Percentiles rank a stretch among this genome's conserved stretches.
phyloP scores from a whole-genome alignment of 768 basidiomycete genomes.

The Psilocybe cyanescens region DNA sequence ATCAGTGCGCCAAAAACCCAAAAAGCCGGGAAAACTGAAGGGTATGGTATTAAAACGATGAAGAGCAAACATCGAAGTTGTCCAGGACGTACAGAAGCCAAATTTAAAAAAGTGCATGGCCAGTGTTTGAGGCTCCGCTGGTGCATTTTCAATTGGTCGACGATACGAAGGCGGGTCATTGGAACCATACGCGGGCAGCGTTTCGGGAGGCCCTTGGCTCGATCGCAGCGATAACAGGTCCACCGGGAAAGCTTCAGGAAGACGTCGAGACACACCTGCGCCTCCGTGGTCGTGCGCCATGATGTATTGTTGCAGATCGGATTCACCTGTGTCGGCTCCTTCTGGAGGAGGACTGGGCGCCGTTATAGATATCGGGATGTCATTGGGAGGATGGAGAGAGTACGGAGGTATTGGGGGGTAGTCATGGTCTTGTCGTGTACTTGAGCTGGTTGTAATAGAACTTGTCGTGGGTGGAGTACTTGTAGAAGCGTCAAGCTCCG shows the following conservation, averaged over 20 bases:
- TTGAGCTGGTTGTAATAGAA: background rate
- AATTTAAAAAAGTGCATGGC: conserved; percentile 20
- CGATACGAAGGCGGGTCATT: conserved; percentile 22
- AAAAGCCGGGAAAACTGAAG: conserved; percentile 20
- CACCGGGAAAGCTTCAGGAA: conserved; percentile 18
- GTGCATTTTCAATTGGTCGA: conserved; percentile 3
- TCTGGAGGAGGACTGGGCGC: background rate
- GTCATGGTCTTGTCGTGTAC: background rate
- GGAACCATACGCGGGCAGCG: conserved; percentile 20
- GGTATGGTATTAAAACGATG: background rate
- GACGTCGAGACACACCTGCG: conserved; percentile 9
- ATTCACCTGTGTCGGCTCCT: background rate
- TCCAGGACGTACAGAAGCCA: conserved; percentile 19
- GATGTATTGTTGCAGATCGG: conserved; percentile 14
- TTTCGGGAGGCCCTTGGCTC: conserved; percentile 9
- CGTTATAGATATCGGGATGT: background rate
- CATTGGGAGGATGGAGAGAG: background rate
- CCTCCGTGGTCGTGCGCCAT: conserved; percentile 16
- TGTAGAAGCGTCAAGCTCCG: background rate
- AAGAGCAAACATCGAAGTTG: background rate
- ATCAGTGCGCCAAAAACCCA: conserved; percentile 23
- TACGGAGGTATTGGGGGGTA: background rate
- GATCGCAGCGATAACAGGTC: conserved; percentile 15
- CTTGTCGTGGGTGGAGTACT: background rate
- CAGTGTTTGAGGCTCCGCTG: conserved; percentile 19